These are phyloP conservation scores for Austroboletus festivus DNA, from an alignment of 768 basidiomycete genomes.

Conservation along the genomic window DNA sequence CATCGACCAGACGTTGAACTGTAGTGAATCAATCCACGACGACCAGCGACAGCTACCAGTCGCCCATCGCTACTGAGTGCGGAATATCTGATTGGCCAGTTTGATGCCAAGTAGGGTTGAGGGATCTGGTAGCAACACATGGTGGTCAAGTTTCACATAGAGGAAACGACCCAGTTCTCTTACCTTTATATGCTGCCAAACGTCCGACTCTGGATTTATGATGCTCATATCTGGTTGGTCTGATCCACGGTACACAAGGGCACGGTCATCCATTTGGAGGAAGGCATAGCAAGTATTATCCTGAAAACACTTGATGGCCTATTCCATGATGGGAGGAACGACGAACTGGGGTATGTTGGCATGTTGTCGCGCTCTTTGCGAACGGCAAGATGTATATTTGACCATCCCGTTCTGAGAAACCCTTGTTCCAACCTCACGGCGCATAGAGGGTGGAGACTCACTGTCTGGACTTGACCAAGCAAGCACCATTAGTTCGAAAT, in stretches of 20 bases:
- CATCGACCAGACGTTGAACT: conserved; percentile 92
- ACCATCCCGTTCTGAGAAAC: conserved; percentile 48
- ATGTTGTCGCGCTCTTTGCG: conserved; percentile 90
- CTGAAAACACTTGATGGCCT: conserved; percentile 37
- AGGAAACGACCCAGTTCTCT: conserved; percentile 4
- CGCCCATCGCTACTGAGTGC: conserved; percentile 88
- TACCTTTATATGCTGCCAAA: conserved; percentile 96
- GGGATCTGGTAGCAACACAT: conserved; percentile 62
- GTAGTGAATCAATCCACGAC: conserved; percentile 88
- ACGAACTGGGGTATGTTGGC: conserved; percentile 85
- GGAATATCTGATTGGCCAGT: conserved; percentile 94
- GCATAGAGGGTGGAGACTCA: conserved; percentile 28
- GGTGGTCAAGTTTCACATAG: not conserved
- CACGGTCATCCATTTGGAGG: conserved; percentile 92
- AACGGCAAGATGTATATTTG: conserved; percentile 88
- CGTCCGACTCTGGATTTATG: conserved; percentile 96
- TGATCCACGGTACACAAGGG: conserved; percentile 89
- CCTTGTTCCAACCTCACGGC: not conserved
- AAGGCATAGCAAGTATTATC: conserved; percentile 96
- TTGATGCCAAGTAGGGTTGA: conserved; percentile 78
- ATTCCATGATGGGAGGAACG: not conserved
- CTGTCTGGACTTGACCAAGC: conserved; percentile 53
- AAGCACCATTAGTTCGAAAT: conserved; percentile 82
- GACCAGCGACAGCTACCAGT: conserved; percentile 88
- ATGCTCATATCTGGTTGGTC: conserved; percentile 98